These are phyloP conservation scores for Solanum ahanhuiri DNA, from an alignment of 257 asterid species.

Conservation along the genomic window DNA sequence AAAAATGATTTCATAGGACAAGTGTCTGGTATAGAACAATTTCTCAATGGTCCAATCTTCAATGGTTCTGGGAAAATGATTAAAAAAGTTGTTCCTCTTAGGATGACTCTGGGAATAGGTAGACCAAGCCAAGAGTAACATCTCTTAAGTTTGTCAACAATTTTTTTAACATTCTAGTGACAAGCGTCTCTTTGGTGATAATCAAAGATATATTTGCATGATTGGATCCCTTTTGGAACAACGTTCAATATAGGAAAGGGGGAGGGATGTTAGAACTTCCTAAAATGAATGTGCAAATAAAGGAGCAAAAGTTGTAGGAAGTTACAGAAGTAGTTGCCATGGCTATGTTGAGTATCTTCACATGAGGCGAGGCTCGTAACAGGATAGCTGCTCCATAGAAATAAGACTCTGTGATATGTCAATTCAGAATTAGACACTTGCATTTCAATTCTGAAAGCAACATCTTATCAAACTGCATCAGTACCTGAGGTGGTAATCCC, in stretches of 20 bases:
- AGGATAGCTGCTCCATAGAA: too few species aligned
- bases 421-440: too few species aligned
- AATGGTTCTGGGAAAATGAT: not conserved
- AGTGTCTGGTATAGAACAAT: not conserved
- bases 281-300: not conserved
- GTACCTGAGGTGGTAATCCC: too few species aligned
- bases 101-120: not conserved
- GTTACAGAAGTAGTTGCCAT: not conserved
- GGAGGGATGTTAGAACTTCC: not conserved
- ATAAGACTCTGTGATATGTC: too few species aligned
- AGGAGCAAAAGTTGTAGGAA: not conserved
- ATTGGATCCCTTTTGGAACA: not conserved
- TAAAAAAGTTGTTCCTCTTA: not conserved
- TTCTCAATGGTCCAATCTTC: not conserved
- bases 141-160: not conserved
- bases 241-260: not conserved
- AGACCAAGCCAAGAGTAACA: not conserved
- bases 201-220: not conserved
- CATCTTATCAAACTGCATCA: too few species aligned
- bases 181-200: not conserved
- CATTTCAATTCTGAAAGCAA: too few species aligned
- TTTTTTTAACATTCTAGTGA: not conserved
- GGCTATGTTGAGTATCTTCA: too few species aligned
- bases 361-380: too few species aligned
- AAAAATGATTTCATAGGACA: not conserved